phyloP scores from a whole-genome alignment of 495 filamentous ascomycete genomes.

The Chaetomium fimeti region DNA sequence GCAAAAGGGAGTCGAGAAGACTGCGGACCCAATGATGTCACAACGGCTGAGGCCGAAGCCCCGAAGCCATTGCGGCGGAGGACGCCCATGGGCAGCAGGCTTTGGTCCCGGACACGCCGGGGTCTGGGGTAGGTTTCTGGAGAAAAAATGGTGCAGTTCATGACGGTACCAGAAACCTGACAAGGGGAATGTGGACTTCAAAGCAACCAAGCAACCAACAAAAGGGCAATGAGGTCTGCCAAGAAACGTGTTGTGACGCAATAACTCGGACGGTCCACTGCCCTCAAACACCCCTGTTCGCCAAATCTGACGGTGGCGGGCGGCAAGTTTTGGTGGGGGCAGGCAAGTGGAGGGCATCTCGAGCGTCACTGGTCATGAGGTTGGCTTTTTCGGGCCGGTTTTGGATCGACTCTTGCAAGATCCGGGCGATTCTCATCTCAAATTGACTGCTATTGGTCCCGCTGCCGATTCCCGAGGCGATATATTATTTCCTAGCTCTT shows the following conservation, averaged over 20 bases:
- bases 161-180: background rate
- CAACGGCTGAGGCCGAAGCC: background rate
- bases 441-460: background rate
- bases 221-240: slow-evolving; percentile 11
- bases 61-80: background rate
- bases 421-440: too few species aligned
- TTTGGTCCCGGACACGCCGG: too few species aligned
- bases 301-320: background rate
- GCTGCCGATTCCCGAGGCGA: background rate
- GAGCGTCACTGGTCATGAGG: slow-evolving; percentile 14
- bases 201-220: background rate
- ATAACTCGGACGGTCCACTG: background rate
- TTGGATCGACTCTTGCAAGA: background rate
- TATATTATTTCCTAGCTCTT: too few species aligned
- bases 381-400: background rate
- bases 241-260: slow-evolving; percentile 16
- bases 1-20: background rate
- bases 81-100: background rate
- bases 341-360: background rate
- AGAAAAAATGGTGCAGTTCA: background rate
- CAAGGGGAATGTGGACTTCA: background rate
- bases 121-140: too few species aligned
- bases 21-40: slow-evolving; percentile 10
- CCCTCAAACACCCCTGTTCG: background rate
- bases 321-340: background rate